These are phyloP conservation scores for Nitzschia palea DNA, from an alignment of 108 stramenopile species.

Conservation along the genomic window DNA sequence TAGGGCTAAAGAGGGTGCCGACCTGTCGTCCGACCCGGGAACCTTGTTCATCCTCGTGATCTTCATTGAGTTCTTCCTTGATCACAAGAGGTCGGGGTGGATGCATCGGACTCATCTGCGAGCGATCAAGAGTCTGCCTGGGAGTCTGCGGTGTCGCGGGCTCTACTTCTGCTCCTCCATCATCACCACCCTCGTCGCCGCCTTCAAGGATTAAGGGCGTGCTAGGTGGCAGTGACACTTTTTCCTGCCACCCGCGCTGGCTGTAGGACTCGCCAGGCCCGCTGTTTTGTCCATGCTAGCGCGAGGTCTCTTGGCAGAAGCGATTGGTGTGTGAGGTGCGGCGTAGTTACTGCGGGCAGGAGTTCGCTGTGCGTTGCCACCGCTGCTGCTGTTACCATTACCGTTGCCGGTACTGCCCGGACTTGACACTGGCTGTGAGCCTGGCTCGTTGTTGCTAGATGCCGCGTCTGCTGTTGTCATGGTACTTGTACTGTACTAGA, in stretches of 20 bases:
- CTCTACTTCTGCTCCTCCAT: no score
- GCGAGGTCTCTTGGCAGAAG: slow-evolving; percentile 61
- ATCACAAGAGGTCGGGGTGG: slow-evolving; percentile 45
- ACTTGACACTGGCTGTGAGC: no score
- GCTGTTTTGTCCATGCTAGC: slow-evolving; percentile 29
- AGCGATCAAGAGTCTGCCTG: slow-evolving; percentile 18
- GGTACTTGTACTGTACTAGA: no score
- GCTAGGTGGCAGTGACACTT: background rate
- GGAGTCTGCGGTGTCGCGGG: slow-evolving; percentile 4
- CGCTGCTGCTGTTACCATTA: background rate
- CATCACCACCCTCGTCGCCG: background rate
- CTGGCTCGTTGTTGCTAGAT: no score
- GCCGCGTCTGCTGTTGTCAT: no score
- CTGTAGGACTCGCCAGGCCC: slow-evolving; percentile 12
- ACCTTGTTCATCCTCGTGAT: slow-evolving; percentile 18
- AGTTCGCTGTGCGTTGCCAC: background rate
- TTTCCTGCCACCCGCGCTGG: slow-evolving; percentile 3
- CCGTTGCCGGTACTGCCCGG: background rate
- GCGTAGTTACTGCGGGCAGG: slow-evolving; percentile 70
- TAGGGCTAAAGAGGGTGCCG: slow-evolving; percentile 79
- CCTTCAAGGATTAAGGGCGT: slow-evolving; percentile 20
- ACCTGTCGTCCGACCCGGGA: slow-evolving; percentile 54
- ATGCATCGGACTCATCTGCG: slow-evolving; percentile 70
- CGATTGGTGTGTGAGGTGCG: slow-evolving; percentile 65
- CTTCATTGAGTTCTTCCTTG: slow-evolving; percentile 25